These are phyloP conservation scores for Metarhizium rileyi DNA, from an alignment of 2,329 filamentous ascomycete species.

Conservation along the genomic window DNA sequence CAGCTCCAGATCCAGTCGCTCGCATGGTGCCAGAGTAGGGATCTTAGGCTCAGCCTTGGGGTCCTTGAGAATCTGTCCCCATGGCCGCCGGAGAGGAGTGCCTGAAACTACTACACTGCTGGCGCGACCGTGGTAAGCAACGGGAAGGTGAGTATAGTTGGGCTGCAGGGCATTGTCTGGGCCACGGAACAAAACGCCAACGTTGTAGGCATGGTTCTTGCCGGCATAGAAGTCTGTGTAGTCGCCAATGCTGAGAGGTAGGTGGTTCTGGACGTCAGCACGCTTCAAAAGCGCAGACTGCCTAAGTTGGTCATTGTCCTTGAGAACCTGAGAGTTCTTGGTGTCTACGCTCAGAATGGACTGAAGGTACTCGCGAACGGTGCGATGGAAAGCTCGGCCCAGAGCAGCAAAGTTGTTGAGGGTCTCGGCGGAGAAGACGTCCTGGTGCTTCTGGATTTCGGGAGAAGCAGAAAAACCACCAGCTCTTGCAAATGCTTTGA, in stretches of 20 bases:
- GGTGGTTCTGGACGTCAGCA: constrained; percentile 50
- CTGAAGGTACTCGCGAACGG: constrained; percentile 61
- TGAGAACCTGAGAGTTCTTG: constrained; percentile 22
- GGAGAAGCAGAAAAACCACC: constrained; percentile 28
- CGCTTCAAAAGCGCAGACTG: constrained; percentile 18
- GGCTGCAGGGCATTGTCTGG: constrained; percentile 65
- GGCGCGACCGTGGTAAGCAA: constrained; percentile 72
- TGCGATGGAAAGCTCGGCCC: constrained; percentile 58
- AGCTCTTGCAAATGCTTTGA: constrained; percentile 46
- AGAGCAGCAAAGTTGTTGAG: constrained; percentile 34
- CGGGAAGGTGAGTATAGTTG: constrained; percentile 72
- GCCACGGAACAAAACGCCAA: constrained; percentile 65
- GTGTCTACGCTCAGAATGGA: constrained; percentile 48
- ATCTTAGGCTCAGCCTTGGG: constrained; percentile 42
- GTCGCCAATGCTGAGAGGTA: constrained; percentile 70
- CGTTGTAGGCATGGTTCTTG: constrained; percentile 62
- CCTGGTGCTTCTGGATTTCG: constrained; percentile 16
- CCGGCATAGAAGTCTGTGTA: constrained; percentile 83
- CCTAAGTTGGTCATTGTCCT: constrained; percentile 25
- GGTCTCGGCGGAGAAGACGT: constrained; percentile 17
- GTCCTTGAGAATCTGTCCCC: constrained; percentile 56
- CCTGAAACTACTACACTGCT: constrained; percentile 67
- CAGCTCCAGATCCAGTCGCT: constrained; percentile 63
- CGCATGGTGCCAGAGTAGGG: constrained; percentile 49
- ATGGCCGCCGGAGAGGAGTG: constrained; percentile 61